phyloP scores from a whole-genome alignment of 2,329 filamentous ascomycete species.

The Ceratocystis cacaofunesta region DNA sequence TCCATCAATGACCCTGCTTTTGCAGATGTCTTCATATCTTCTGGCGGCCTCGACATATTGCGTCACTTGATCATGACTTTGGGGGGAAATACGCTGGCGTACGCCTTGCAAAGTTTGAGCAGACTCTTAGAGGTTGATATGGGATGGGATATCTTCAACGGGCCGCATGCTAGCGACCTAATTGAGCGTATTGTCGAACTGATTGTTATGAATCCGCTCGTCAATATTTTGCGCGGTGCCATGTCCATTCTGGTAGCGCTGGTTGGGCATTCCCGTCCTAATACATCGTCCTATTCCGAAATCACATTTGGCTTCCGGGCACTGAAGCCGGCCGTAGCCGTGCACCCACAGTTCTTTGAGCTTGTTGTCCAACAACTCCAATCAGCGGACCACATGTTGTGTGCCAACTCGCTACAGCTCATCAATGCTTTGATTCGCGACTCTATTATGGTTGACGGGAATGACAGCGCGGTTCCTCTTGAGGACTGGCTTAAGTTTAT shows the following conservation, averaged over 20 bases:
- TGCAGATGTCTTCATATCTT: conserved; percentile 87
- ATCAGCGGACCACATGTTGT: conserved; percentile 87
- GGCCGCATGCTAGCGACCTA: conserved; percentile 46
- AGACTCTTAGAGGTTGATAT: conserved; percentile 89
- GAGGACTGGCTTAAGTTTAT: conserved; percentile 94
- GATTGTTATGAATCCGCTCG: conserved; percentile 84
- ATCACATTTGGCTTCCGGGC: conserved; percentile 71
- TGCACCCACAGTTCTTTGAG: conserved; percentile 87
- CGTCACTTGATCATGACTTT: conserved; percentile 71
- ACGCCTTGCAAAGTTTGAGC: conserved; percentile 78
- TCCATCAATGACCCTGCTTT: conserved; percentile 94
- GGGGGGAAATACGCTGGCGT: conserved; percentile 86
- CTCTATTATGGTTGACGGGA: conserved; percentile 57
- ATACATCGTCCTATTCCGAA: conserved; percentile 31
- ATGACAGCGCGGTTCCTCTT: conserved; percentile 26
- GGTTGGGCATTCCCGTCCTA: conserved; percentile 67
- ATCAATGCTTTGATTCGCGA: conserved; percentile 93
- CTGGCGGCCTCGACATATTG: conserved; percentile 69
- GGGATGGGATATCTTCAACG: conserved; percentile 82
- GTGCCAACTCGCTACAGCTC: conserved; percentile 85
- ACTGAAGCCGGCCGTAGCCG: conserved; percentile 77
- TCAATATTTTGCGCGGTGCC: conserved; percentile 91
- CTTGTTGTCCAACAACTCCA: conserved; percentile 83
- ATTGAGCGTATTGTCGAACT: conserved; percentile 72
- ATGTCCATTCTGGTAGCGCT: conserved; percentile 94